phyloP scores from a whole-genome alignment of 2,329 filamentous ascomycete species.

The Seiridium cupressi region DNA sequence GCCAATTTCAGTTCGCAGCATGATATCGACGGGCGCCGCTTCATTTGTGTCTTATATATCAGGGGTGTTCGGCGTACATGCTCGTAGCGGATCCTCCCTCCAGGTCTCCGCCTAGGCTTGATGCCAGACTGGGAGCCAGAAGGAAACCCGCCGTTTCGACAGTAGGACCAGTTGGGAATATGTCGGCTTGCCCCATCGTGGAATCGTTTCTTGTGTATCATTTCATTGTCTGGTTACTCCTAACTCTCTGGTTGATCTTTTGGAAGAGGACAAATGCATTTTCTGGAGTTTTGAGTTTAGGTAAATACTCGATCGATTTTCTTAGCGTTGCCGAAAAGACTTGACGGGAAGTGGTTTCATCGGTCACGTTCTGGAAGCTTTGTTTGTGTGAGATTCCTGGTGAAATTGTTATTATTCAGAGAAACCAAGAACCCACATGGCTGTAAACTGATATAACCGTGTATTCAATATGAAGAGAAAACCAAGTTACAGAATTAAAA shows the following conservation, averaged over 20 bases:
- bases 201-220: not conserved
- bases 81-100: not conserved
- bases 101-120: not conserved
- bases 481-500: too few species aligned
- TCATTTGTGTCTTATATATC: not conserved
- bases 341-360: too few species aligned
- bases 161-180: not conserved
- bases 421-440: too few species aligned
- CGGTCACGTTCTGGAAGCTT: too few species aligned
- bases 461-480: too few species aligned
- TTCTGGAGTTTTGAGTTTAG: not conserved
- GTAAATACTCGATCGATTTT: not conserved
- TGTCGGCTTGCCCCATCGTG: not conserved
- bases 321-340: too few species aligned
- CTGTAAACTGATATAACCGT: too few species aligned
- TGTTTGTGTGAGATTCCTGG: too few species aligned
- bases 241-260: not conserved
- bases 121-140: not conserved
- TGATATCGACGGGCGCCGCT: too few species aligned
- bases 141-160: not conserved
- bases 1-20: too few species aligned
- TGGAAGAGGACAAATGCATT: not conserved
- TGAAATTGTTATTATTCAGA: too few species aligned
- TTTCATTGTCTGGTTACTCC: not conserved
- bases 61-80: not conserved